These are phyloP conservation scores for Madurella mycetomatis DNA, from an alignment of 2,329 filamentous ascomycete genomes.

Conservation along the genomic window DNA sequence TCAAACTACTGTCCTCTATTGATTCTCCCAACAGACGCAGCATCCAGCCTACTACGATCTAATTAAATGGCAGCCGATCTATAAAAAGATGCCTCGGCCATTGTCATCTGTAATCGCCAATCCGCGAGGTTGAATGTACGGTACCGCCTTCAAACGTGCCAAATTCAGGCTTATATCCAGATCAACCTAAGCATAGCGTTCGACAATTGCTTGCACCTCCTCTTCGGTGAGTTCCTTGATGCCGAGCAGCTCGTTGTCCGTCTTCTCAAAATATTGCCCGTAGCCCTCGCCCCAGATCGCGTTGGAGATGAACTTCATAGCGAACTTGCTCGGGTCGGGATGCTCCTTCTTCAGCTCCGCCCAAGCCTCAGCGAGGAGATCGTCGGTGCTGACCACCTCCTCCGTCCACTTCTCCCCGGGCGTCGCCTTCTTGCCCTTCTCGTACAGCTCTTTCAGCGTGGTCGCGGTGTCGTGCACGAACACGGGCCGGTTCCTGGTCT, in stretches of 20 bases:
- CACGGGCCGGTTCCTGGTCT: constrained; percentile 54
- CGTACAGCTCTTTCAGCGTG: constrained; percentile 52
- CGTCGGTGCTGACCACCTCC: constrained; percentile 26
- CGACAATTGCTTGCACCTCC: constrained; percentile 30
- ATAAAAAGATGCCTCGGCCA: no score
- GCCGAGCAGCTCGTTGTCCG: constrained; percentile 38
- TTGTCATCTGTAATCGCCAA: no score
- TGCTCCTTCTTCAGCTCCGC: constrained; percentile 31
- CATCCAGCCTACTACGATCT: no score
- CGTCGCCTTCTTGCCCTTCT: constrained; percentile 47
- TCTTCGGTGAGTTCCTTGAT: constrained; percentile 31
- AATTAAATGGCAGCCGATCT: no score
- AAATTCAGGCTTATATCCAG: background rate
- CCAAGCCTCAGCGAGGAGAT: constrained; percentile 28
- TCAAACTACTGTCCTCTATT: no score
- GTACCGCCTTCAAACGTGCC: background rate
- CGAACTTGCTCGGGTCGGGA: constrained; percentile 25
- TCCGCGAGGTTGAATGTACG: no score
- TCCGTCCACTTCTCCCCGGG: constrained; percentile 30
- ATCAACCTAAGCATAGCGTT: constrained; percentile 10
- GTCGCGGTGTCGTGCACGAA: constrained; percentile 42
- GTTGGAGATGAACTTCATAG: constrained; percentile 29
- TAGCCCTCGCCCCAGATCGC: constrained; percentile 33
- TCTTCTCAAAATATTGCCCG: constrained; percentile 28
- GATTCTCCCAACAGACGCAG: no score